These are phyloP conservation scores for Acanthamoeba culbertsoni DNA, from an alignment of 208 protist genomes.

Conservation along the genomic window DNA sequence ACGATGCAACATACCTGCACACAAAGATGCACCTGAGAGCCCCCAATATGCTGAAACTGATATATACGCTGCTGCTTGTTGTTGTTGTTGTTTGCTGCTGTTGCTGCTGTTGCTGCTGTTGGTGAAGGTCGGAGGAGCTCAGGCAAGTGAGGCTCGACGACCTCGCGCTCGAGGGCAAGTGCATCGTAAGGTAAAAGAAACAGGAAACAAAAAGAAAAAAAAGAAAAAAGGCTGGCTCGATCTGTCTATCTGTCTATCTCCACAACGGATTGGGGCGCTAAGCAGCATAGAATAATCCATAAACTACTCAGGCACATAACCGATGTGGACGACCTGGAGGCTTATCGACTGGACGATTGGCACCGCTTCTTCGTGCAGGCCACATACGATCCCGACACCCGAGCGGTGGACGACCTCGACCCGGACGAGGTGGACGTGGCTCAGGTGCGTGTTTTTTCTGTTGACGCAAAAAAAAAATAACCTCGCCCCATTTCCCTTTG, in stretches of 20 bases:
- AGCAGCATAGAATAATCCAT: too few species aligned
- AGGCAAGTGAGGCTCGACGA: background rate
- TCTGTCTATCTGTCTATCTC: too few species aligned
- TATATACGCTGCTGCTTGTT: too few species aligned
- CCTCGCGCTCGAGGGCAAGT: background rate
- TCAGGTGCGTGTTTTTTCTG: background rate
- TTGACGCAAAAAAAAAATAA: background rate
- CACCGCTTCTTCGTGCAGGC: conserved; percentile 3
- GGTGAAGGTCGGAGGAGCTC: background rate
- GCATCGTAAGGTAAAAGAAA: background rate
- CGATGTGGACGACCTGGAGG: background rate
- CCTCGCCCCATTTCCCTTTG: background rate
- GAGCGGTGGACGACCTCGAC: background rate
- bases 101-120: too few species aligned
- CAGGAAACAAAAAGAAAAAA: too few species aligned
- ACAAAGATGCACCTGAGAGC: too few species aligned
- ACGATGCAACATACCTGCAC: background rate
- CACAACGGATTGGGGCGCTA: too few species aligned
- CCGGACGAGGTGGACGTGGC: background rate
- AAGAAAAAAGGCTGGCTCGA: too few species aligned
- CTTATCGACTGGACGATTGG: background rate
- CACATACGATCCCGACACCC: background rate
- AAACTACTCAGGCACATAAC: background rate
- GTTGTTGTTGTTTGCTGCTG: too few species aligned
- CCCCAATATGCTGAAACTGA: too few species aligned